Conservation (phyloP, 2,329 filamentous ascomycete genomes). For the Aspergillus neoniger region DNA sequence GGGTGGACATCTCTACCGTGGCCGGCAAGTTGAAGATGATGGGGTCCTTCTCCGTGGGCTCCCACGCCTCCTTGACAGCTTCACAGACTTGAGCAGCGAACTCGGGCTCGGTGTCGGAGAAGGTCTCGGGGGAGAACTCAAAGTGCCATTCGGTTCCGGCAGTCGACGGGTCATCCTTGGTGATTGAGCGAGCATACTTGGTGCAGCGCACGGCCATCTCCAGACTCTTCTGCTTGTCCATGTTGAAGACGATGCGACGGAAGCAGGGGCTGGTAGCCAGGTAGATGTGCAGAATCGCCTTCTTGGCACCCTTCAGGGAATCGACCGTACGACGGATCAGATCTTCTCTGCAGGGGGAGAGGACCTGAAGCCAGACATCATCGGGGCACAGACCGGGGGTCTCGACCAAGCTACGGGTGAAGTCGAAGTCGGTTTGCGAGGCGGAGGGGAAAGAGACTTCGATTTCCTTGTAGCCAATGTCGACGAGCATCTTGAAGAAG, state of each 20-base stretch:
- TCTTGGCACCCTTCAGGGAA: conserved; percentile 83
- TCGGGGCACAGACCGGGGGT: conserved; percentile 81
- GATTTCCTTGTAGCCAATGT: conserved; percentile 96
- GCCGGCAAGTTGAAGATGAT: conserved; percentile 98
- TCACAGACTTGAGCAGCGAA: conserved; percentile 83
- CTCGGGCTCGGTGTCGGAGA: conserved; percentile 85
- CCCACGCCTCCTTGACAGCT: conserved; percentile 93
- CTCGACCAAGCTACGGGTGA: conserved; percentile 81
- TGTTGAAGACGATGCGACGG: conserved; percentile 85
- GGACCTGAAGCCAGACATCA: conserved; percentile 88
- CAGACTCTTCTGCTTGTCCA: conserved; percentile 77
- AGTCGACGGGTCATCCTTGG: conserved; percentile 68
- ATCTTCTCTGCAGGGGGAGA: conserved; percentile 88
- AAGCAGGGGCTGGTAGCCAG: conserved; percentile 96
- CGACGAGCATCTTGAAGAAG: conserved; percentile 92
- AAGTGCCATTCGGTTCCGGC: conserved; percentile 59
- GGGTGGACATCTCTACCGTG: conserved; percentile 91
- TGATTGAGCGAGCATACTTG: conserved; percentile 82
- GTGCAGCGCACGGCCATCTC: conserved; percentile 83
- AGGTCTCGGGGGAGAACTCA: conserved; percentile 60
- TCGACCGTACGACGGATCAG: conserved; percentile 89
- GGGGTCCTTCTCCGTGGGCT: conserved; percentile 71
- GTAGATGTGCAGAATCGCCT: conserved; percentile 93
- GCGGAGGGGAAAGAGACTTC: conserved; percentile 95
- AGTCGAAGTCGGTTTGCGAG: conserved; percentile 94